These are phyloP conservation scores for Rhododendron griersonianum DNA, from an alignment of 148 eudicot genomes.

Conservation along the genomic window DNA sequence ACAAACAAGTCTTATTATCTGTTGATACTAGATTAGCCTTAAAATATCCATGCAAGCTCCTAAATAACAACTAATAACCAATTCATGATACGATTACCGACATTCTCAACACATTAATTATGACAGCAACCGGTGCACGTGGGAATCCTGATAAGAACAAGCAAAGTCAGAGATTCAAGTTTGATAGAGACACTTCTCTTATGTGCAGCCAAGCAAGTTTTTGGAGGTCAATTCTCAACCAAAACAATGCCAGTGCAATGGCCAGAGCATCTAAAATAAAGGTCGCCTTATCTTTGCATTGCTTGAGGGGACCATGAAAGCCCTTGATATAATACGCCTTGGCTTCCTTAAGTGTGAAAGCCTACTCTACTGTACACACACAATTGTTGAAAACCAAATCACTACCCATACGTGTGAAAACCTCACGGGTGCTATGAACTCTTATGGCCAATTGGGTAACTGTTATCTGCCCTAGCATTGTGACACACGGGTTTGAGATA, in stretches of 20 bases:
- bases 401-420: neutral
- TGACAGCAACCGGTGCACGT: neutral
- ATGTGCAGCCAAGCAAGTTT: slow-evolving; percentile 2
- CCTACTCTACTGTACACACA: neutral
- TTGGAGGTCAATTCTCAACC: slow-evolving; percentile 9
- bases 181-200: neutral
- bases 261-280: neutral
- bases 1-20: neutral
- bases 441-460: neutral
- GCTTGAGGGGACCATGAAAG: neutral
- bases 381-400: neutral
- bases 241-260: neutral
- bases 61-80: neutral
- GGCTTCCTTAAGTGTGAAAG: neutral
- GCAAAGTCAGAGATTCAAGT: neutral
- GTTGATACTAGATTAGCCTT: neutral
- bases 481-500: neutral
- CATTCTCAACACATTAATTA: neutral
- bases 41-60: neutral
- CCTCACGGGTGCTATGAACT: neutral
- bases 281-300: neutral
- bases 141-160: neutral
- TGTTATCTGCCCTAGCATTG: neutral
- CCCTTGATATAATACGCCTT: neutral
- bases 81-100: neutral